These are phyloP conservation scores for Neocatenulostroma microsporum DNA, from an alignment of 2,329 filamentous ascomycete genomes.

Conservation along the genomic window DNA sequence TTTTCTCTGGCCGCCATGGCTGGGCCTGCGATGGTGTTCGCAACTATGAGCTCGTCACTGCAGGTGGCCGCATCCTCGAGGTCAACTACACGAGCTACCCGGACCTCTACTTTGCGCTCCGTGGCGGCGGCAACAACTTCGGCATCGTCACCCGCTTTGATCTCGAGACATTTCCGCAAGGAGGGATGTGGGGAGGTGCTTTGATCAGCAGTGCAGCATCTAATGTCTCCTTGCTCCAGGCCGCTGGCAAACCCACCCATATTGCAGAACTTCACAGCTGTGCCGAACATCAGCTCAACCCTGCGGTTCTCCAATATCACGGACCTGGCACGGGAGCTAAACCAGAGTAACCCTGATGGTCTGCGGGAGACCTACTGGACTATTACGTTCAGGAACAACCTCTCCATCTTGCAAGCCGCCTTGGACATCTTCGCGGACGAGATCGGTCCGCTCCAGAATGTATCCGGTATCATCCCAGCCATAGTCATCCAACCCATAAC, in stretches of 20 bases:
- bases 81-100: constrained; percentile 13
- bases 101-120: constrained; percentile 21
- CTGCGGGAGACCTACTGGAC: constrained; percentile 11
- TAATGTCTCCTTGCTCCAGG: background rate
- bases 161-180: constrained; percentile 15
- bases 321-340: constrained; percentile 7
- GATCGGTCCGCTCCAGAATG: constrained; percentile 4
- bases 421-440: too few relatives aligned
- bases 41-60: constrained; percentile 23
- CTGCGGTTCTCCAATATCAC: constrained; percentile 7
- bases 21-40: constrained; percentile 25
- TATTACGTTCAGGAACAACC: constrained; percentile 2
- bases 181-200: constrained; percentile 14
- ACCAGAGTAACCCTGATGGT: constrained; percentile 7
- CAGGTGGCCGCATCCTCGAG: constrained; percentile 16
- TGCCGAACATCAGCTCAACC: constrained; percentile 1
- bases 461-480: constrained; percentile 8
- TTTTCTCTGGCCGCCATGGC: constrained; percentile 21
- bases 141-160: constrained; percentile 24
- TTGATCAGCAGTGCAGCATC: constrained; percentile 2
- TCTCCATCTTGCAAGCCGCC: too few relatives aligned
- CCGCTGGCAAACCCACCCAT: constrained; percentile 7
- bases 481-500: constrained; percentile 13
- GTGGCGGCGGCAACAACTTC: constrained; percentile 24
- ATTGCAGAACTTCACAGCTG: constrained; percentile 5